These are phyloP conservation scores for slime mould (Dictyostelium discoideum) DNA, from an alignment of 78 protist genomes.

Conservation along the genomic window DNA sequence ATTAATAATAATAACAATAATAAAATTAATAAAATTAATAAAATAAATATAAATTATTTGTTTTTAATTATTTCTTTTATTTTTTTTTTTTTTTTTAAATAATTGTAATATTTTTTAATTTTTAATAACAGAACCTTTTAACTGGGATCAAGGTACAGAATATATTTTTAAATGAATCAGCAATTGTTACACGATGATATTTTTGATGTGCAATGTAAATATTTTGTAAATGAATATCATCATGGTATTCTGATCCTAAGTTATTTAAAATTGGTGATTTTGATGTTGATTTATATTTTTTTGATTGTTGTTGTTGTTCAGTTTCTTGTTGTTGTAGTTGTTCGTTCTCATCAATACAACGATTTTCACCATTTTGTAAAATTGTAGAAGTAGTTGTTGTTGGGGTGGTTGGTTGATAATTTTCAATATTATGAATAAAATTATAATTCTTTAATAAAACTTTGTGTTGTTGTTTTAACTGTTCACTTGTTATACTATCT, in stretches of 20 bases:
- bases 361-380: not conserved
- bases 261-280: conserved; percentile 7
- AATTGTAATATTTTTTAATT: not conserved
- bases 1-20: too few species aligned
- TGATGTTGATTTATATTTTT: not conserved
- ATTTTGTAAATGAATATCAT: not conserved
- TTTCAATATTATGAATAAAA: conserved; percentile 31
- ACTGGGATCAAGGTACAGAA: not conserved
- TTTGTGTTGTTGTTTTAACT: not conserved
- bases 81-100: not conserved
- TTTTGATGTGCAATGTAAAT: not conserved
- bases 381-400: not conserved
- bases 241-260: not conserved
- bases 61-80: too few species aligned
- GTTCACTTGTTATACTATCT: not conserved
- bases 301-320: not conserved
- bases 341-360: not conserved
- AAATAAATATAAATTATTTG: too few species aligned
- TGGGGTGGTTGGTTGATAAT: not conserved
- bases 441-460: not conserved
- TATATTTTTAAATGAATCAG: conserved; percentile 29
- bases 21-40: too few species aligned
- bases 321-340: not conserved
- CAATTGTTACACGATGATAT: not conserved
- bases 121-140: not conserved